Evolutionary conservation across 75 land plant species (phyloP).

Genomic region (Pinus tabuliformis): DNA sequence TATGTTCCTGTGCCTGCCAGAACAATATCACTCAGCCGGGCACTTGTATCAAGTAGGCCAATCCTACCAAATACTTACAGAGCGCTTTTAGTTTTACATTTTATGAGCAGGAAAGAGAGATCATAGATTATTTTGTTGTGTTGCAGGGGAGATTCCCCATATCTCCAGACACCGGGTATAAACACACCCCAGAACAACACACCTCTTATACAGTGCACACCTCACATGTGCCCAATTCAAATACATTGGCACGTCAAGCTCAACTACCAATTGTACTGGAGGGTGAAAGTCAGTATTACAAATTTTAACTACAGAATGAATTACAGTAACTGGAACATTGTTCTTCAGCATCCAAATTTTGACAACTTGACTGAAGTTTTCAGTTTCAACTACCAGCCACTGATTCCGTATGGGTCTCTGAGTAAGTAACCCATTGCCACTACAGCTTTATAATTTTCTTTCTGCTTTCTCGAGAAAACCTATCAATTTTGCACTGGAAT

Average conservation of each 20-base stretch:
- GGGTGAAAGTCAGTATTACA: slow-evolving; percentile 63
- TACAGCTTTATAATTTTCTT: not conserved
- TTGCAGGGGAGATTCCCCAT: slow-evolving; percentile 10
- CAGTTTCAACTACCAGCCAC: slow-evolving; percentile 59
- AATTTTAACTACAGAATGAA: slow-evolving; percentile 60
- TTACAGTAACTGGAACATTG: slow-evolving; percentile 63
- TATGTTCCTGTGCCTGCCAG: slow-evolving; percentile 67
- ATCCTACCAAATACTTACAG: no score
- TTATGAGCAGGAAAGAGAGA: not conserved
- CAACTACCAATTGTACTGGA: slow-evolving; percentile 64
- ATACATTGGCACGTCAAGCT: slow-evolving; percentile 77
- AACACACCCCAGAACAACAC: slow-evolving; percentile 13
- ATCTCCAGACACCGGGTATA: not conserved
- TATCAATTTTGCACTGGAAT: not conserved
- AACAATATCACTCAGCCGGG: slow-evolving; percentile 14
- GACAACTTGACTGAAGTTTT: slow-evolving; percentile 47
- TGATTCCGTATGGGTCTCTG: slow-evolving; percentile 38
- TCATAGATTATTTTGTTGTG: not conserved
- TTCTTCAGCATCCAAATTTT: slow-evolving; percentile 67
- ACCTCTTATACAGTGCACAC: slow-evolving; percentile 55
- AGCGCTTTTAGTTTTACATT: no score
- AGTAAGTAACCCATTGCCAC: slow-evolving; percentile 34
- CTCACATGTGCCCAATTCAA: slow-evolving; percentile 69
- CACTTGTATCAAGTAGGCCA: not conserved
- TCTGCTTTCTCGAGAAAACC: not conserved